Evolutionary conservation across 768 basidiomycete species (phyloP), one percentile per base, ranked within the genome.

Genomic region (Leucocoprinus leucothites): DNA sequence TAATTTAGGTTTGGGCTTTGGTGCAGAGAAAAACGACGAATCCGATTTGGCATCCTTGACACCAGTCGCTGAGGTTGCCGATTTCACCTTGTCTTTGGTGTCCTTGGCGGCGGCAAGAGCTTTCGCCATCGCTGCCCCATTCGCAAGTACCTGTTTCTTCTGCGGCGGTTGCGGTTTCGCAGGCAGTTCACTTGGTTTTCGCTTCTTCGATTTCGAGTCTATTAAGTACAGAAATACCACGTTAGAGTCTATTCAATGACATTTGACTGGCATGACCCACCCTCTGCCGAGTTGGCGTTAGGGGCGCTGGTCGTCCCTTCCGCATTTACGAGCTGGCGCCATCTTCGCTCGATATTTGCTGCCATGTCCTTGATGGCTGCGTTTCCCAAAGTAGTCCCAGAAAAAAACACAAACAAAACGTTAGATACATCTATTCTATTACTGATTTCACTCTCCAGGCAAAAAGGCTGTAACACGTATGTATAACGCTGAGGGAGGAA

Each of bases 331-430:
- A 89, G 72, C 58, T 74, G 74, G 56, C 88, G 83, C 91, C 91
- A 93, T 75, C 84, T 85, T 64, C 82, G 82, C 72, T 91, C 89
- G 75, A 93, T 77, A 75, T 90, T 91, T 68, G 82, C 82, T 64
- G 91, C 91, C 88, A 93, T 90, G 75, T 93, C 91, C 85, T 91
- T 89, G 86, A 91, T 82, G 74, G 91, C 91, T 93, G 78, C 69
- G 70, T 68, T 74, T 49, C 52, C 60, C 61, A 67, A 62, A 58
- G 56, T 50, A 59, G 50, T 60, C 53, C 65, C 57, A 64, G 71
- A 70, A 71, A 71, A 64, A 69, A 64, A 67, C 75, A 72, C 73
- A 70, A 70, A 66, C 71, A 69, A 63, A 55, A 65, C 70, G 87
- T 90, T 84, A 90, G 86, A 88, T 86, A 86, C 79, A 84, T 73